These are phyloP conservation scores for Staphylotrichum tortipilum DNA, from an alignment of 495 filamentous ascomycete species.

Conservation along the genomic window DNA sequence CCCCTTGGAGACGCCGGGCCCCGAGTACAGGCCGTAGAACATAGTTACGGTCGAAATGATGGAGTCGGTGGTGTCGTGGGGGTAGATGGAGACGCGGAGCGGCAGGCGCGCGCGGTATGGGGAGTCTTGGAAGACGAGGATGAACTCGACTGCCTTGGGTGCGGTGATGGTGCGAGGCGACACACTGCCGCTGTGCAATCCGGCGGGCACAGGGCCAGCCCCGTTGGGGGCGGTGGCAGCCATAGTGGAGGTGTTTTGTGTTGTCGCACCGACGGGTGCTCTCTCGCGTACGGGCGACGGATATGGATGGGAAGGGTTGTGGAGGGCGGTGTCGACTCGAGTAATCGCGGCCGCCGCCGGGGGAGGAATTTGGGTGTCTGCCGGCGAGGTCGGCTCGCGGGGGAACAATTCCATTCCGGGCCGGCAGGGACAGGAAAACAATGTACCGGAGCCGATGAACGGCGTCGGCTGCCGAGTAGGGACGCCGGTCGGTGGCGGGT, in stretches of 20 bases:
- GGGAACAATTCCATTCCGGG: conserved; percentile 13
- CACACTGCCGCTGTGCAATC: conserved; percentile 32
- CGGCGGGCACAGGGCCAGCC: conserved; percentile 1
- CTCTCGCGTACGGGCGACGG: conserved; percentile 7
- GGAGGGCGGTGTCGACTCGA: conserved; percentile 1
- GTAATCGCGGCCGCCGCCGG: neutral
- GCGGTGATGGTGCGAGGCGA: conserved; percentile 38
- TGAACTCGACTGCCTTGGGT: conserved; percentile 78
- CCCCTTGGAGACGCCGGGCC: conserved; percentile 52
- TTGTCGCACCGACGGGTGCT: neutral
- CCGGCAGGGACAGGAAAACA: neutral
- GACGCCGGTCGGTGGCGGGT: too few relatives aligned
- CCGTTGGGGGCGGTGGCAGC: conserved; percentile 11
- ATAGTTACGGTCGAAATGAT: conserved; percentile 96
- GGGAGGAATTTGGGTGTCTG: neutral
- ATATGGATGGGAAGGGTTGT: neutral
- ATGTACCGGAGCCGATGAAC: neutral
- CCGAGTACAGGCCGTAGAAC: conserved; percentile 87
- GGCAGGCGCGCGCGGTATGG: conserved; percentile 72
- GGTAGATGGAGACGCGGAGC: conserved; percentile 83
- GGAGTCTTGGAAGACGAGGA: conserved; percentile 67
- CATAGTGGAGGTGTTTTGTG: conserved; percentile 9
- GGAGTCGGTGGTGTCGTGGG: conserved; percentile 89
- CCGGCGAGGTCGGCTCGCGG: conserved; percentile 1
- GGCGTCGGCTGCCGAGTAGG: conserved; percentile 1